These are phyloP conservation scores for Oryza glaberrima DNA, from an alignment of 176 grass and related monocot genomes.

Conservation along the genomic window DNA sequence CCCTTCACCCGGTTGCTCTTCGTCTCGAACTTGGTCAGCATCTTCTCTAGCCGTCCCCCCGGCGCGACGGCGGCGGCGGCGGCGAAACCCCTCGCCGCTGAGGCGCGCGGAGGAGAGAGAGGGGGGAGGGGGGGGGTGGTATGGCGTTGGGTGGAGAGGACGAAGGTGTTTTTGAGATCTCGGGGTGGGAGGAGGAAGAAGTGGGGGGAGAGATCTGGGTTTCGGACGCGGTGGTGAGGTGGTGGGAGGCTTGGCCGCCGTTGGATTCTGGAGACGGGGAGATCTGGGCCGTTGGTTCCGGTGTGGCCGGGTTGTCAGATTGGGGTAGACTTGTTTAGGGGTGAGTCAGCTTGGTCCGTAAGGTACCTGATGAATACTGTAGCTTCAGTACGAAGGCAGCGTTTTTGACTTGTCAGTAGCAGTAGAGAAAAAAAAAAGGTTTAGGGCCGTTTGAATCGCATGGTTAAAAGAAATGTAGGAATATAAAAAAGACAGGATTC, in stretches of 20 bases:
- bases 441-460: too few relatives aligned
- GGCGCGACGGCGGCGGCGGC: background rate
- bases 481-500: too few relatives aligned
- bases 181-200: background rate
- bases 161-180: background rate
- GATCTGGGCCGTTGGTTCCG: background rate
- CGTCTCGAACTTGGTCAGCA: slow-evolving; percentile 93
- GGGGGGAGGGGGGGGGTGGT: too few relatives aligned
- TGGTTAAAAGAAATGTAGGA: too few relatives aligned
- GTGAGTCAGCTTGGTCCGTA: background rate
- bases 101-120: background rate
- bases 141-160: slow-evolving; percentile 1
- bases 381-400: background rate
- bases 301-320: background rate
- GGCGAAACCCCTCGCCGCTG: background rate
- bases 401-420: background rate
- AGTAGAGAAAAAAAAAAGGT: too few relatives aligned
- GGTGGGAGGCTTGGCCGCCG: background rate
- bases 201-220: background rate
- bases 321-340: background rate
- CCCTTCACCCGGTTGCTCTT: slow-evolving; percentile 96
- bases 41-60: slow-evolving; percentile 28
- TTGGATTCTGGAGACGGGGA: background rate
- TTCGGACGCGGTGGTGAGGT: background rate
- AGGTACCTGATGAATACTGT: background rate